Percentiles rank a stretch among this genome's conserved stretches.
Conservation (phyloP, 371 early-diverging fungal species). For the Haplosporangium sp. region DNA sequence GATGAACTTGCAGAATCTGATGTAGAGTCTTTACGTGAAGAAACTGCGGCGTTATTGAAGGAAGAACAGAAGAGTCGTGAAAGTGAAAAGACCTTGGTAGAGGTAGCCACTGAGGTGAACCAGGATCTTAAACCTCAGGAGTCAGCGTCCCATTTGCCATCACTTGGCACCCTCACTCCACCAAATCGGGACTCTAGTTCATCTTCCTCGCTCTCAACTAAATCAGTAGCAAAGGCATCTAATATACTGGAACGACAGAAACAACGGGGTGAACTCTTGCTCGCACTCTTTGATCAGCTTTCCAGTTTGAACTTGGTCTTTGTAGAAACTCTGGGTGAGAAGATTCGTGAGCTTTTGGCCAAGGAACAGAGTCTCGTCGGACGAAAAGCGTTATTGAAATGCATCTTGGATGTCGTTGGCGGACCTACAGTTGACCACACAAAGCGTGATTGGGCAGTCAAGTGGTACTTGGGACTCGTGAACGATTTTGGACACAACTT, state of each 20-base stretch:
- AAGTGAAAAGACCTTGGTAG: constrained; percentile 15
- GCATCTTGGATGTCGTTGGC: constrained; percentile 55
- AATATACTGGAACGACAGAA: constrained; percentile 26
- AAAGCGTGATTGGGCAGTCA: constrained; percentile 58
- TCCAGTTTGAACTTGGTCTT: constrained; percentile 55
- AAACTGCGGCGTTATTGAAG: background rate
- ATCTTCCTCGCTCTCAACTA: background rate
- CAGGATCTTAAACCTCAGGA: constrained; percentile 37
- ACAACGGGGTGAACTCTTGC: constrained; percentile 49
- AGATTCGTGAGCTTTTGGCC: constrained; percentile 42
- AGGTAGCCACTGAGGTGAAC: constrained; percentile 25
- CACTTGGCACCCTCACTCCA: constrained; percentile 16
- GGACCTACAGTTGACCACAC: constrained; percentile 55
- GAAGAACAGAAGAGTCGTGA: constrained; percentile 10
- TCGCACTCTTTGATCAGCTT: constrained; percentile 58
- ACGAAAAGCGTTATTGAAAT: constrained; percentile 51
- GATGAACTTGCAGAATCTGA: constrained; percentile 29
- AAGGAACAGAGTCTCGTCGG: constrained; percentile 42
- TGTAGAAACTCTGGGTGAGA: constrained; percentile 50
- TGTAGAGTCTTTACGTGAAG: background rate
- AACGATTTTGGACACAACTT: constrained; percentile 42
- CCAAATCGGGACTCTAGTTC: background rate
- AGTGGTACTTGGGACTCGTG: constrained; percentile 57
- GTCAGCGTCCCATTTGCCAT: constrained; percentile 27
- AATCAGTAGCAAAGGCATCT: background rate